Conservation (phyloP, 177 flowering plant genomes). For the Vitis hybrid region DNA sequence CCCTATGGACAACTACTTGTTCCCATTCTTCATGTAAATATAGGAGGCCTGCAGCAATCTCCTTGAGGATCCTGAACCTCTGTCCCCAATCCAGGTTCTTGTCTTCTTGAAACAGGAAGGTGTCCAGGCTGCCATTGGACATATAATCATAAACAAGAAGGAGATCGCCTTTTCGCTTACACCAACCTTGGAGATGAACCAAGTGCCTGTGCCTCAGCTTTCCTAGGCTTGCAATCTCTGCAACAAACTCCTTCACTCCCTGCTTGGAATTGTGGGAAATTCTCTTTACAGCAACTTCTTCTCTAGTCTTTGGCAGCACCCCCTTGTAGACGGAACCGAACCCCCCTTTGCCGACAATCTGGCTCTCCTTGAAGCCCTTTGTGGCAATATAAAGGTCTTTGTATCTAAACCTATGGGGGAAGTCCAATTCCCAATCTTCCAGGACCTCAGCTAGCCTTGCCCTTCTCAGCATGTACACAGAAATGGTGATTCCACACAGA, state of each 20-base stretch:
- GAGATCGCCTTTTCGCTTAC: constrained; percentile 44
- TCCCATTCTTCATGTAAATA: constrained; percentile 65
- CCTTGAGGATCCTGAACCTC: constrained; percentile 38
- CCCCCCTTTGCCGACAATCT: constrained; percentile 52
- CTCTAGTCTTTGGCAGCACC: constrained; percentile 27
- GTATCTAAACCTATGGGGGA: constrained; percentile 52
- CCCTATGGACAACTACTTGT: constrained; percentile 51
- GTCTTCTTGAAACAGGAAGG: constrained; percentile 24
- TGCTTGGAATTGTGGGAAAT: constrained; percentile 38
- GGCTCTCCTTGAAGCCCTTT: constrained; percentile 45
- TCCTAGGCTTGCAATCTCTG: constrained; percentile 65
- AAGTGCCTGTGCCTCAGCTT: constrained; percentile 46
- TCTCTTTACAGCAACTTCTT: constrained; percentile 60
- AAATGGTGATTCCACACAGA: too few relatives aligned
- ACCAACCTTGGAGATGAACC: constrained; percentile 57
- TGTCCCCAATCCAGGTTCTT: constrained; percentile 27
- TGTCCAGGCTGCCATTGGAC: constrained; percentile 48
- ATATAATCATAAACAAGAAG: constrained; percentile 53
- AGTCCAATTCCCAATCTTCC: constrained; percentile 61
- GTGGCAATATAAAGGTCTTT: constrained; percentile 48
- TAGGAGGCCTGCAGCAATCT: constrained; percentile 41
- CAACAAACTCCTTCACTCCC: constrained; percentile 58
- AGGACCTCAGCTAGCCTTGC: constrained; percentile 18
- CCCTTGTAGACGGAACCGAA: constrained; percentile 67
- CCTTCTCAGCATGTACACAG: too few relatives aligned